Conservation (phyloP, 257 asterid genomes). For the Nicotiana obtusifolia region DNA sequence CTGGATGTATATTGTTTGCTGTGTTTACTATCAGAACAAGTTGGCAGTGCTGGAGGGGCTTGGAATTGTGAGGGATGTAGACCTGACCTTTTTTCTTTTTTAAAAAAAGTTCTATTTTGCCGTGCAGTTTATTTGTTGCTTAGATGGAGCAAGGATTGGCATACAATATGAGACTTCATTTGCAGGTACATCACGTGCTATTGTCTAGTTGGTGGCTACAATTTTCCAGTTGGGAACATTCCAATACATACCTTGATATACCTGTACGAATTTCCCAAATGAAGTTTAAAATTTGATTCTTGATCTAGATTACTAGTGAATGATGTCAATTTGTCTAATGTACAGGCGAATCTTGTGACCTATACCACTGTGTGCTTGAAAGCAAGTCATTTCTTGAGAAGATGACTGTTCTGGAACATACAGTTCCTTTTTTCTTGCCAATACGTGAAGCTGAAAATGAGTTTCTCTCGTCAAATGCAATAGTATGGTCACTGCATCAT, state of each 20-base stretch:
- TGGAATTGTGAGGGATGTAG: constrained; percentile 6
- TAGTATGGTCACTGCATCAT: constrained; percentile 34
- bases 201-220: background rate
- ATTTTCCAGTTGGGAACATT: background rate
- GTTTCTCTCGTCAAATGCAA: constrained; percentile 80
- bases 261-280: background rate
- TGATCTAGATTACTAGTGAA: background rate
- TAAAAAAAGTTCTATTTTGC: background rate
- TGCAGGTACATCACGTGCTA: constrained; percentile 62
- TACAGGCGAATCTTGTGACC: constrained; percentile 92
- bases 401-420: constrained; percentile 87
- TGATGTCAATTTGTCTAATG: constrained; percentile 3
- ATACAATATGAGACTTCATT: constrained; percentile 80
- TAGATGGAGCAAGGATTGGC: constrained; percentile 94
- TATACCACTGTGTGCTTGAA: constrained; percentile 94
- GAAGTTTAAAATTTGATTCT: background rate
- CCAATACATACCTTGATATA: background rate
- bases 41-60: background rate
- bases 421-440: constrained; percentile 91
- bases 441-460: constrained; percentile 83
- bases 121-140: constrained; percentile 79
- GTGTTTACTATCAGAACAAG: background rate
- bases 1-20: background rate
- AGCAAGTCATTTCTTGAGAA: constrained; percentile 99
- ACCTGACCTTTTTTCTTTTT: background rate